Conservation (phyloP, 2,329 filamentous ascomycete genomes). For the Delphinella strobiligena region DNA sequence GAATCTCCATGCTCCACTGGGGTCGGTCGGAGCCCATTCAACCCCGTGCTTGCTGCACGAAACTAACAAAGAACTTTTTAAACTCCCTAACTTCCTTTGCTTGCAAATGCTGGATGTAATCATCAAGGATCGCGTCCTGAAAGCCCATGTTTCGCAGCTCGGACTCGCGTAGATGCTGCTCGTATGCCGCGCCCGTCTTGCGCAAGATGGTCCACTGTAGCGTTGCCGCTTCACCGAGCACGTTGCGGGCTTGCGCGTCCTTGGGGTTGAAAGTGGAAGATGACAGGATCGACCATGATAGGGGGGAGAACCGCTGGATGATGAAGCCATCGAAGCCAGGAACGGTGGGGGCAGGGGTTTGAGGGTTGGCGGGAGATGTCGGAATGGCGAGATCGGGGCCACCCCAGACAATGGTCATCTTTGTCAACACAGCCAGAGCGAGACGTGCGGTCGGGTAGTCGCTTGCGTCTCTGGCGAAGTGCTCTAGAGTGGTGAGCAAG, state of each 20-base stretch:
- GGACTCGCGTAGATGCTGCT: slow-evolving; percentile 51
- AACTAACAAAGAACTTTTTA: slow-evolving; percentile 32
- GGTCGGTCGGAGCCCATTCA: no score
- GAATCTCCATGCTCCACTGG: no score
- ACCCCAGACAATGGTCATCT: slow-evolving; percentile 83
- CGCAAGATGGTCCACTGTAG: slow-evolving; percentile 82
- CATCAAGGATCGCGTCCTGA: slow-evolving; percentile 50
- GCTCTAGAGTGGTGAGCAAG: slow-evolving; percentile 73
- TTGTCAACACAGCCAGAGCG: slow-evolving; percentile 68
- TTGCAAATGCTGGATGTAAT: slow-evolving; percentile 48
- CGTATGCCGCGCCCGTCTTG: slow-evolving; percentile 77
- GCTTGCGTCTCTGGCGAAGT: slow-evolving; percentile 65
- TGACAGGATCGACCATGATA: slow-evolving; percentile 80
- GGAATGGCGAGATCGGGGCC: slow-evolving; percentile 57
- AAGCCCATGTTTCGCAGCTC: slow-evolving; percentile 56
- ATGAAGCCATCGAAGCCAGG: slow-evolving; percentile 89
- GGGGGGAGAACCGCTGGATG: slow-evolving; percentile 73
- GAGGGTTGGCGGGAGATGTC: slow-evolving; percentile 38
- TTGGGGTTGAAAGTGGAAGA: slow-evolving; percentile 68
- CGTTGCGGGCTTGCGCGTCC: slow-evolving; percentile 80
- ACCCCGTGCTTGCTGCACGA: slow-evolving; percentile 24
- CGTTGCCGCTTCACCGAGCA: slow-evolving; percentile 75
- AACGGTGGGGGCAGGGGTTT: slow-evolving; percentile 42
- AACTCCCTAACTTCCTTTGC: slow-evolving; percentile 30
- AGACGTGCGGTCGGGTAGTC: slow-evolving; percentile 57